Base-by-base conservation (phyloP, 2,329 filamentous ascomycete species). In the Neodidymelliopsis sp. region DNA sequence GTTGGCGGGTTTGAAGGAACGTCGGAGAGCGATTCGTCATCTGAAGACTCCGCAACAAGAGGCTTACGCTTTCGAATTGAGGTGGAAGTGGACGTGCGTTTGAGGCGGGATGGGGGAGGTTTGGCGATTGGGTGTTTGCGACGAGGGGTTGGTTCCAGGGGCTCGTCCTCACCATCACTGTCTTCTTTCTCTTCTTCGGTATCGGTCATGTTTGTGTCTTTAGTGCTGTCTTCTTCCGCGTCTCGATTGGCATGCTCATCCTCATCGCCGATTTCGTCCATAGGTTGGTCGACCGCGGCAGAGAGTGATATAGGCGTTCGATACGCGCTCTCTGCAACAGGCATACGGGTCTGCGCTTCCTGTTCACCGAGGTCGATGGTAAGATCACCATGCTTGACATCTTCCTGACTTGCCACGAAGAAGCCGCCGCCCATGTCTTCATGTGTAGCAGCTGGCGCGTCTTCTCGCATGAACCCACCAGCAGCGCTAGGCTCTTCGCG, bases 291-390 rank as follows among this genome's bases (percentile, higher is more conserved):
- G 9, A 68, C 57, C 6, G 69, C 60, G 2, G 71, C 64, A 10
- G 67, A 63, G 1, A 75, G 62, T 1, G 72, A 75, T 11, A 72
- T 70, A 0, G 73, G 73, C 3, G 59, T 67, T 36, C 60, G 65
- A 36, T 63, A 54, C 4, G 55, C 25, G 13, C 29, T 45, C 2
- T 62, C 56, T 22, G 59, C 54, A 2, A 41, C 27, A 6, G 42
- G 11, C 10, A 23, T 49, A 11, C 30, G 44, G 4, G 35, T 20
- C 12, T 42, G 19, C 6, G 43, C 29, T 16, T 44, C 29, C 27
- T 60, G 42, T 9, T 71, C 65, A n/a, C 62, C 66, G 15, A 65
- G 54, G 33, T 74, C 67, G 40, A 71, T 63, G 3, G 65, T 60
- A 20, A 74, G 59, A 18, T 69, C 67, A 18, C 59, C 43, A 16